Percentiles rank a stretch among this genome's conserved stretches.
Evolutionary conservation across 225 moss, liverwort and hornwort species (phyloP).

Genomic region (Sphagnum tenellum): DNA sequence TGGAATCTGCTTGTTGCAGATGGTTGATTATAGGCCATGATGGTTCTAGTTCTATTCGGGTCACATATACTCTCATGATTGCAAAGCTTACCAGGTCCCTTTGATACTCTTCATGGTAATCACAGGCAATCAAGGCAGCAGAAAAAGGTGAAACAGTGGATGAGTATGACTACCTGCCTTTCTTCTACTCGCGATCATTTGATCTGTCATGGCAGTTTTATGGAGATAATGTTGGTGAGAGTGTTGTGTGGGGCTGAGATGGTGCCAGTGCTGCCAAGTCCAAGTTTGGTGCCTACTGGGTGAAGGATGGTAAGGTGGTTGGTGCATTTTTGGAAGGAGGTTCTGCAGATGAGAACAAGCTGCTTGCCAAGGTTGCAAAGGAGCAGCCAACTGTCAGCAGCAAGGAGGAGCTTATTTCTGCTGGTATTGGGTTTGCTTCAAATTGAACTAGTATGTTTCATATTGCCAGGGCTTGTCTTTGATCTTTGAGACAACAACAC

Average conservation of each 20-base stretch:
- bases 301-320: conserved; percentile 64
- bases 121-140: conserved; percentile 30
- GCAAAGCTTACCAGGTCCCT: not conserved
- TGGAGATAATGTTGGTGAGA: conserved; percentile 75
- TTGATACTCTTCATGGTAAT: not conserved
- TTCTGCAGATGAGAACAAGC: conserved; percentile 40
- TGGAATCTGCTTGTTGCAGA: not conserved
- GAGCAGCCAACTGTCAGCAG: conserved; percentile 37
- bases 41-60: not conserved
- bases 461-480: too few relatives aligned
- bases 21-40: not conserved
- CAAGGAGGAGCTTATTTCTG: conserved; percentile 18
- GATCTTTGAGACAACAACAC: too few relatives aligned
- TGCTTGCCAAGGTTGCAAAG: conserved; percentile 46
- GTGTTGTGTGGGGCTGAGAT: conserved; percentile 39
- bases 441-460: not conserved
- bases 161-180: conserved; percentile 81
- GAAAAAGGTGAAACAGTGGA: conserved; percentile 51
- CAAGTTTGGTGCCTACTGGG: conserved; percentile 94
- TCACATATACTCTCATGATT: too few relatives aligned
- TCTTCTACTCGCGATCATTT: conserved; percentile 84
- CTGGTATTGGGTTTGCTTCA: conserved; percentile 32
- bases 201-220: conserved; percentile 92
- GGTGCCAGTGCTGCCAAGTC: conserved; percentile 22
- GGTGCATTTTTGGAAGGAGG: conserved; percentile 55